phyloP scores from a whole-genome alignment of 768 basidiomycete genomes.

The Rhizopogon rudus region DNA sequence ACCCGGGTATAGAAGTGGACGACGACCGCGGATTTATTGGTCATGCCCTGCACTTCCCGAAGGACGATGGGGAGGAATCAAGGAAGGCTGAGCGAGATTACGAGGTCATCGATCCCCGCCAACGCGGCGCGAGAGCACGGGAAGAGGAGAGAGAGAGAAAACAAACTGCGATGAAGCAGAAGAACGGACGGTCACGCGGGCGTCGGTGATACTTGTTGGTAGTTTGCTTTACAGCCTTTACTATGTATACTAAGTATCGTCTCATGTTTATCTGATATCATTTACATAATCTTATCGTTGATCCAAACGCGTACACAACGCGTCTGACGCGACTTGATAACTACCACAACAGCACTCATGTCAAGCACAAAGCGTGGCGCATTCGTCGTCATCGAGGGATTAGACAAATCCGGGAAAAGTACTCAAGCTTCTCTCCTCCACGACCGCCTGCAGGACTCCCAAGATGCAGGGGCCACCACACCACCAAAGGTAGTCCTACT shows the following conservation, averaged over 20 bases:
- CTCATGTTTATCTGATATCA: background rate
- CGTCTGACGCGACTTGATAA: background rate
- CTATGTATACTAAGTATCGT: too few species aligned
- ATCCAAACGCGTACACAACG: background rate
- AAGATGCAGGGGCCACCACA: background rate
- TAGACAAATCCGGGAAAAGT: constrained; percentile 94
- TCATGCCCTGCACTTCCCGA: constrained; percentile 72
- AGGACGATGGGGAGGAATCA: constrained; percentile 72
- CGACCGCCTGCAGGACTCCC: constrained; percentile 39
- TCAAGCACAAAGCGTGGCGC: constrained; percentile 44
- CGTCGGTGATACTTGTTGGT: constrained; percentile 13
- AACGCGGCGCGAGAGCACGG: constrained; percentile 64
- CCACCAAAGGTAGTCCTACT: constrained; percentile 43
- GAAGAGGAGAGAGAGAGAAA: constrained; percentile 77
- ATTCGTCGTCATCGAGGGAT: constrained; percentile 92
- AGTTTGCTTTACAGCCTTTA: too few species aligned
- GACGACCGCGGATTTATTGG: constrained; percentile 70
- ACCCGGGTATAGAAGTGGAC: constrained; percentile 68
- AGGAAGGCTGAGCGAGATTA: constrained; percentile 79
- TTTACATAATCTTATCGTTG: background rate
- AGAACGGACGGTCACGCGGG: constrained; percentile 12
- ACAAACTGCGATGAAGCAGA: constrained; percentile 21
- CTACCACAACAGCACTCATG: background rate
- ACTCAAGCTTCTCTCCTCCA: constrained; percentile 73
- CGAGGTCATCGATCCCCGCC: constrained; percentile 84